These are phyloP conservation scores for Chenopodium berlandieri DNA, from an alignment of 148 eudicot genomes.

Conservation along the genomic window DNA sequence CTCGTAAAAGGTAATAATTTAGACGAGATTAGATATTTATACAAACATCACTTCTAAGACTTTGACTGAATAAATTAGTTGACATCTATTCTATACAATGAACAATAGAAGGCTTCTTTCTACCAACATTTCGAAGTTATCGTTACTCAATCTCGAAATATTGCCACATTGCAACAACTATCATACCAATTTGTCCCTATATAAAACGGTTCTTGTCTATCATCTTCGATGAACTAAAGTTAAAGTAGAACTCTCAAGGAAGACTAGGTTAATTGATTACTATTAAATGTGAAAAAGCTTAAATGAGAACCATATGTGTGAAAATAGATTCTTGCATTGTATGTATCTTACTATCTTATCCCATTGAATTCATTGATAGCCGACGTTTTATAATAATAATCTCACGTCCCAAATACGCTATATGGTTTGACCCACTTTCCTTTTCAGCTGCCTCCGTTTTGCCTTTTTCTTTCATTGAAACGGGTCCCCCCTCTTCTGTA, in stretches of 20 bases:
- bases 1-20: no score
- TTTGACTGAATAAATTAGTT: no score
- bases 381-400: background rate
- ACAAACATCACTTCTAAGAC: no score
- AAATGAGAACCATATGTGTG: conserved; percentile 6
- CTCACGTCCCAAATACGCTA: conserved; percentile 9
- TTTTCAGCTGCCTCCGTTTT: background rate
- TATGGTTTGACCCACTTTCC: conserved; percentile 14
- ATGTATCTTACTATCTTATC: conserved; percentile 4
- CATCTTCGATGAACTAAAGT: background rate
- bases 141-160: no score
- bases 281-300: background rate
- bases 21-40: no score
- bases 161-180: background rate
- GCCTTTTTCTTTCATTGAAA: background rate
- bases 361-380: background rate
- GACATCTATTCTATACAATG: no score
- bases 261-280: background rate
- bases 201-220: background rate
- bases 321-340: background rate
- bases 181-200: background rate
- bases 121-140: no score
- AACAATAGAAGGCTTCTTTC: no score
- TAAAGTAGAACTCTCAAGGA: background rate
- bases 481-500: background rate